phyloP scores from a whole-genome alignment of 2,329 filamentous ascomycete genomes.

The Myrmaecium sp. region DNA sequence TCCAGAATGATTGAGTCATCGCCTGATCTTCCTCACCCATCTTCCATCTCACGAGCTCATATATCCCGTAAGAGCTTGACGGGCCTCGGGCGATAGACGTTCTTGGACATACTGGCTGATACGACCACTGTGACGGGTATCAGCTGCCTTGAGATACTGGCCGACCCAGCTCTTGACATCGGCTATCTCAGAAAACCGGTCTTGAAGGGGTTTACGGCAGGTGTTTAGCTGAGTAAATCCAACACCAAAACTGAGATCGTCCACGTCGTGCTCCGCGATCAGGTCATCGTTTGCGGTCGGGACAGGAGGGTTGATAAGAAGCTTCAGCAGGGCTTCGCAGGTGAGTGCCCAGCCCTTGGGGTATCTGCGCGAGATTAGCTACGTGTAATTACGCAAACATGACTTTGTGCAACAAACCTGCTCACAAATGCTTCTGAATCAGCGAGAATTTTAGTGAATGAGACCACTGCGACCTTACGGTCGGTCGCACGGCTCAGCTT shows the following conservation, averaged over 20 bases:
- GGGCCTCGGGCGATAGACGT: constrained; percentile 36
- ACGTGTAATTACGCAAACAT: neutral
- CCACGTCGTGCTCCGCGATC: constrained; percentile 75
- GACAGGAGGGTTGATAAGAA: constrained; percentile 77
- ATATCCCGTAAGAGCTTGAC: constrained; percentile 18
- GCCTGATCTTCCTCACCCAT: too few species aligned
- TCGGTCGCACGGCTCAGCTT: constrained; percentile 77
- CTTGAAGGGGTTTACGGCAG: constrained; percentile 54
- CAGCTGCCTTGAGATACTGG: constrained; percentile 59
- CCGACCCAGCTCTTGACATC: constrained; percentile 75
- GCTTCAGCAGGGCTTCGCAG: constrained; percentile 72
- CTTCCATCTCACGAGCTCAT: constrained; percentile 5
- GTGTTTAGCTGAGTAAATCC: constrained; percentile 91
- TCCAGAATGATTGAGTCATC: too few species aligned
- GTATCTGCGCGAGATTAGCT: constrained; percentile 13
- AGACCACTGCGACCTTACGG: constrained; percentile 84
- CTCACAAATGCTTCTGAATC: constrained; percentile 77
- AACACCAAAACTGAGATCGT: constrained; percentile 87
- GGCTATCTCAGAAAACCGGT: constrained; percentile 74
- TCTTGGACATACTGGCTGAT: constrained; percentile 56
- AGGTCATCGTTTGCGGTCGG: constrained; percentile 50
- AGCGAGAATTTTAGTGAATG: constrained; percentile 79
- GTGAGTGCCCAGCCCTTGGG: constrained; percentile 73
- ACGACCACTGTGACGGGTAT: constrained; percentile 53
- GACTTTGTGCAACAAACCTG: neutral